Evolutionary conservation across 257 asterid genomes (phyloP), one percentile per base, ranked within the genome.

Genomic region (Plantago ovata): DNA sequence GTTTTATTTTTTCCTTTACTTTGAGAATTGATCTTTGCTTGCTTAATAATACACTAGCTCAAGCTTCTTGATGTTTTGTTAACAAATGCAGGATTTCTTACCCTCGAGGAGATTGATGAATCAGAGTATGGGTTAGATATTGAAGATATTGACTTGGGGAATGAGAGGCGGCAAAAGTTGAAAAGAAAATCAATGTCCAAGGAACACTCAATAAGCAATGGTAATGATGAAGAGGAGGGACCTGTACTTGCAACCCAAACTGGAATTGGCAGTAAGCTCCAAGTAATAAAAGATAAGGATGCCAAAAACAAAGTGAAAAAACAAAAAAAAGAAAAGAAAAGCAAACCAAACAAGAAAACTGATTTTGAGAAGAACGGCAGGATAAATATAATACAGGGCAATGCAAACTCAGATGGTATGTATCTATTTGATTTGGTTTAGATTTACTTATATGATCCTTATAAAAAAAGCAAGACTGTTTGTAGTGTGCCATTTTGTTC

Each of bases 61-160:
- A 61, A 55, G 18, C 49, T 39, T 56, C 50, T 39, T 51, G 61
- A 38, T 66, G 49, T 62, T 61, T 58, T 18, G 51, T 53, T 15
- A 13, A 15, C 49, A 28, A 33, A 28, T 75, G 86, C 73, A 88
- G 98, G 98, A 23, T 84, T 92, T 79, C 74, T 92, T 45, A 66
- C 82, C 1, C 97, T 92, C 47, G 97, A 92, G 71, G 98, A 92
- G 85, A 82, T 92, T 21, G 95, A 88, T 64, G 98, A 85, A 68
- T 64, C 82, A 11, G 85, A 78, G 10, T 92, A 72, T 47, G 91
- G 79, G 41, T 70, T 87, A 71, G 88, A 72, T 60, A 72, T 84
- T 62, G 78, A 92, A 38, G 68, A 71, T 43, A 41, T 70, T 14
- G 23, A 57, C 61, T 63, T 52, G 38, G 64, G 53, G 61, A 57